These are phyloP conservation scores for Arthrobotrys musiformis DNA, from an alignment of 2,329 filamentous ascomycete genomes.

Conservation along the genomic window DNA sequence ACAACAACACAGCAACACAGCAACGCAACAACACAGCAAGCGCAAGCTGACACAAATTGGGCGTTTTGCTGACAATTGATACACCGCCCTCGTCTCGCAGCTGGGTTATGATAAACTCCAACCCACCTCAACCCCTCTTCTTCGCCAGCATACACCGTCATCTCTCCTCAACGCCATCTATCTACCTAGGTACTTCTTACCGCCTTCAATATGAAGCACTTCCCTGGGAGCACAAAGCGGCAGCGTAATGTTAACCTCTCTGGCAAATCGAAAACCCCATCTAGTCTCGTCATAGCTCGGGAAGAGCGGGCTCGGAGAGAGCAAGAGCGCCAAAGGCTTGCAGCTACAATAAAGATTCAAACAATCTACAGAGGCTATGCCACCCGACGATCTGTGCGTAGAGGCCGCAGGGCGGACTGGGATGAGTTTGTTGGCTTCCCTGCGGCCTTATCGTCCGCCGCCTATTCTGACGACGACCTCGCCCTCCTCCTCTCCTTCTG, in stretches of 20 bases:
- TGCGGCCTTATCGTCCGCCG: background rate
- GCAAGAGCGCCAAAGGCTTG: slow-evolving; percentile 29
- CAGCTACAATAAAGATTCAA: slow-evolving; percentile 39
- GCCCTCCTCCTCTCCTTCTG: slow-evolving; percentile 47
- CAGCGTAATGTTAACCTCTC: slow-evolving; percentile 94
- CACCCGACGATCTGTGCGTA: background rate
- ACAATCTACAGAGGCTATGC: slow-evolving; percentile 33
- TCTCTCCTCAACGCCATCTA: background rate
- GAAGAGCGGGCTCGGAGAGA: slow-evolving; percentile 45
- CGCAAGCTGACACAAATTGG: too few relatives aligned
- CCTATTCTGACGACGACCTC: background rate
- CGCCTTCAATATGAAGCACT: slow-evolving; percentile 62
- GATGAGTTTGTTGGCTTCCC: slow-evolving; percentile 30
- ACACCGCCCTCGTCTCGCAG: too few relatives aligned
- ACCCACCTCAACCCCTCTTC: background rate
- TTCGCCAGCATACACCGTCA: background rate
- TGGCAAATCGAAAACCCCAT: slow-evolving; percentile 64
- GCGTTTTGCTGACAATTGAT: background rate
- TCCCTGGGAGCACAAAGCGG: slow-evolving; percentile 85
- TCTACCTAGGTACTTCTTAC: background rate
- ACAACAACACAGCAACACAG: too few relatives aligned
- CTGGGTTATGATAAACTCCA: too few relatives aligned
- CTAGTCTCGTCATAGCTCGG: slow-evolving; percentile 12
- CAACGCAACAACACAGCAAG: too few relatives aligned
- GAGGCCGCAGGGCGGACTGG: slow-evolving; percentile 11